phyloP scores from a whole-genome alignment of 192 early-diverging fungal genomes.

The Coemansia reversa region DNA sequence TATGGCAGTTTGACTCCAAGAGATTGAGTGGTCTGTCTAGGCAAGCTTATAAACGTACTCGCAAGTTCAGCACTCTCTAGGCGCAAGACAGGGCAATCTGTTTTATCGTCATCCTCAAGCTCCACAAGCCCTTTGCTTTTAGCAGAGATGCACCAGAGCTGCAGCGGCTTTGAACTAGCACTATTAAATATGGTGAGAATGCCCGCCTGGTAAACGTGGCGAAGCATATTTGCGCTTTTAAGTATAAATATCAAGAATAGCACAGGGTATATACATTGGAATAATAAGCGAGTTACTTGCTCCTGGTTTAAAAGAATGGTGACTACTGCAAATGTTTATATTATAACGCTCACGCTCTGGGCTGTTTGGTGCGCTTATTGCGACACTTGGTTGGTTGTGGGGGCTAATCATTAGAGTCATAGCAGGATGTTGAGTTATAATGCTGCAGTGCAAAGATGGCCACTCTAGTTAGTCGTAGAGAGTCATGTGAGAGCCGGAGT shows the following conservation, averaged over 20 bases:
- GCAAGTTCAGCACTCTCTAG: slow-evolving; percentile 63
- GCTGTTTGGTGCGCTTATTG: no score
- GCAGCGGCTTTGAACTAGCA: slow-evolving; percentile 31
- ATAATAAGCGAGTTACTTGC: not conserved
- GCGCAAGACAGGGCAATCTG: slow-evolving; percentile 10
- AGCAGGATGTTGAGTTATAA: no score
- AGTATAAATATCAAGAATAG: not conserved
- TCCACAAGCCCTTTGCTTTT: not conserved
- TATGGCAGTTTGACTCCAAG: slow-evolving; percentile 91
- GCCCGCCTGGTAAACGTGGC: slow-evolving; percentile 37
- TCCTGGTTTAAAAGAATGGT: no score
- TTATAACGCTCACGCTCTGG: no score
- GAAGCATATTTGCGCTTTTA: slow-evolving; percentile 21
- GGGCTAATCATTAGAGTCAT: no score
- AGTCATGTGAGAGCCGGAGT: no score
- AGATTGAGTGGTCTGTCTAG: slow-evolving; percentile 66
- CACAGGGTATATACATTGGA: not conserved
- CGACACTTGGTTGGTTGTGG: no score
- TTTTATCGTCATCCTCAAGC: slow-evolving; percentile 7
- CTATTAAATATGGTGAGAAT: slow-evolving; percentile 46
- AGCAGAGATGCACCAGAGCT: slow-evolving; percentile 23
- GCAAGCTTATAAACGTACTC: slow-evolving; percentile 88
- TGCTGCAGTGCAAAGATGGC: no score
- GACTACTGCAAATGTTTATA: no score
- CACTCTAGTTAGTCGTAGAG: no score